phyloP scores from a whole-genome alignment of 495 filamentous ascomycete species.

The Tuber calosporum region DNA sequence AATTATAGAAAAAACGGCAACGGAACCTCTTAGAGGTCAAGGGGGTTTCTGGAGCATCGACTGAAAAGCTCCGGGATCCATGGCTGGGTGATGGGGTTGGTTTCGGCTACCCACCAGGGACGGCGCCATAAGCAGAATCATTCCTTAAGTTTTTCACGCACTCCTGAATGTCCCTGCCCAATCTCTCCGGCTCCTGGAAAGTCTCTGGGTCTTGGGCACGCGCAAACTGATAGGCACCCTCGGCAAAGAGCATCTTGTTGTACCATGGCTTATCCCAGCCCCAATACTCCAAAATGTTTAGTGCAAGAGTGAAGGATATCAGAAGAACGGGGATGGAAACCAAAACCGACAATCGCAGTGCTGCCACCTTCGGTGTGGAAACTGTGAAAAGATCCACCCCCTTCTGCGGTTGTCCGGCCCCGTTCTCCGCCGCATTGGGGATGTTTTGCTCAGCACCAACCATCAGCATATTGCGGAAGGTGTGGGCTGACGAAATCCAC shows the following conservation, averaged over 20 bases:
- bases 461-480: slow-evolving; percentile 3
- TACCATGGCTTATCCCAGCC: neutral
- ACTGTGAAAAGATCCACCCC: neutral
- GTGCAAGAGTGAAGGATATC: neutral
- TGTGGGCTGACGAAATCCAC: neutral
- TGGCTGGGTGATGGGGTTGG: too few relatives aligned
- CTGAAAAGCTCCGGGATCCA: too few relatives aligned
- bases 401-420: neutral
- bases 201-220: neutral
- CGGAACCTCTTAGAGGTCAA: too few relatives aligned
- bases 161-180: too few relatives aligned
- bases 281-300: neutral
- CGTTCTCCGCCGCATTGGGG: neutral
- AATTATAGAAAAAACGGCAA: too few relatives aligned
- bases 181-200: too few relatives aligned
- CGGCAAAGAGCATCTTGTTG: neutral
- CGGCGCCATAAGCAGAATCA: too few relatives aligned
- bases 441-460: neutral
- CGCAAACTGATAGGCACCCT: neutral
- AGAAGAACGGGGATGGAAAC: neutral
- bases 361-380: neutral
- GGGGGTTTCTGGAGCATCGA: too few relatives aligned
- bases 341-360: neutral
- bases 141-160: too few relatives aligned
- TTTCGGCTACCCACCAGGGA: too few relatives aligned